A percentile compares a stretch with the other conserved stretches of the same genome.
Conservation (phyloP, 2,329 filamentous ascomycete genomes). For the Hymenoscyphus infarciens region DNA sequence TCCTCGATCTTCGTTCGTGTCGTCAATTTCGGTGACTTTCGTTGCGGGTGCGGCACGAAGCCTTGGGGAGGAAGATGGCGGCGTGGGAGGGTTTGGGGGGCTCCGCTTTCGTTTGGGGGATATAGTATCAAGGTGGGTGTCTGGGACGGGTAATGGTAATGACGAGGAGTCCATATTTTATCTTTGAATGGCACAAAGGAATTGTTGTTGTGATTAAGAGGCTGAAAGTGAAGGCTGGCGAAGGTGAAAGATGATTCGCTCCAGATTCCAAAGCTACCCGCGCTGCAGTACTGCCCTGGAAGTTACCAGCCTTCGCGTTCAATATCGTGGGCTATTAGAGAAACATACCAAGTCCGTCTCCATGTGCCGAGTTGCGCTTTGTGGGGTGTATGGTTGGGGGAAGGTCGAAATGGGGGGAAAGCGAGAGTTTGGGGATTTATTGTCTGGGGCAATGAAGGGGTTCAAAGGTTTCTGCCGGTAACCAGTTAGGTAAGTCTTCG, state of each 20-base stretch:
- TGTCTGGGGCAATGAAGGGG: not conserved
- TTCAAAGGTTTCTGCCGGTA: no score
- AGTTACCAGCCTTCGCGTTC: not conserved
- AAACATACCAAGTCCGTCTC: not conserved
- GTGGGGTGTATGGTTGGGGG: not conserved
- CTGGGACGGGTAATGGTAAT: not conserved
- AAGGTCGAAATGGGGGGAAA: not conserved
- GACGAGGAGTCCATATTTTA: conserved; percentile 2
- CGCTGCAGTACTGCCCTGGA: not conserved
- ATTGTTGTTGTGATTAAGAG: not conserved
- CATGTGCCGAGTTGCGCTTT: not conserved
- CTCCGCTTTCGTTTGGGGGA: conserved; percentile 18
- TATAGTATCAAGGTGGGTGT: no score
- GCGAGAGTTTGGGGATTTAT: not conserved
- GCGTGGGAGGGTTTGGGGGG: conserved; percentile 19
- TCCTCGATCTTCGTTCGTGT: conserved; percentile 11
- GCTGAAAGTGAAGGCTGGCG: not conserved
- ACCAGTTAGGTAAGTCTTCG: not conserved
- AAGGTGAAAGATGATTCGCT: not conserved
- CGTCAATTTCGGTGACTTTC: not conserved
- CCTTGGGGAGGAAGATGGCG: conserved; percentile 19
- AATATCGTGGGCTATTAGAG: not conserved
- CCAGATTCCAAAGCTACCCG: not conserved
- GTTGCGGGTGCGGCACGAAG: conserved; percentile 16
- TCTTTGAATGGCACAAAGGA: not conserved